Percentiles rank a stretch among this genome's conserved stretches.
phyloP scores from a whole-genome alignment of 148 eudicot genomes.

The Silene latifolia region DNA sequence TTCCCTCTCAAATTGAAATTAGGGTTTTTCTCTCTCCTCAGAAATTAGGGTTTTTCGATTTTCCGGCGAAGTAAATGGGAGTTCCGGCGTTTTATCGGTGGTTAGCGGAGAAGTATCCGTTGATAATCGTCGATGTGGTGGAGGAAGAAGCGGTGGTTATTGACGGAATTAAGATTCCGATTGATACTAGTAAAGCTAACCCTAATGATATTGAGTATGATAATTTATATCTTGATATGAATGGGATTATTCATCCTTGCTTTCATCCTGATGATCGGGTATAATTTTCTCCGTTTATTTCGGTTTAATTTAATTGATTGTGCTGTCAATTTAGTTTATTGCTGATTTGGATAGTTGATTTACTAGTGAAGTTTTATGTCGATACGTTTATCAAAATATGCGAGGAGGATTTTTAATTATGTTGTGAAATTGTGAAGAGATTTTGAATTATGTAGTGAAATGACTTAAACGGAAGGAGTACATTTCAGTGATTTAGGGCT shows the following conservation, averaged over 20 bases:
- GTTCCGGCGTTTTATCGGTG: constrained; percentile 95
- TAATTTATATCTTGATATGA: constrained; percentile 87
- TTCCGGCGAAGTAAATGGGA: constrained; percentile 42
- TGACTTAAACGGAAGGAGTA: too few species aligned
- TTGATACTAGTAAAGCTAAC: constrained; percentile 76
- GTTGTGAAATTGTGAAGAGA: too few species aligned
- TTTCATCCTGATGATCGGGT: constrained; percentile 95
- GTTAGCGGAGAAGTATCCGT: constrained; percentile 93
- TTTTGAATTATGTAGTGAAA: too few species aligned
- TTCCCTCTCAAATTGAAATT: constrained; percentile 1
- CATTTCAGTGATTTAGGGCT: too few species aligned
- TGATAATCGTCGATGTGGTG: constrained; percentile 68
- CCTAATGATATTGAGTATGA: constrained; percentile 79
- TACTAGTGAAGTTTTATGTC: too few species aligned
- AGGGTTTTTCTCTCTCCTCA: constrained; percentile 17
- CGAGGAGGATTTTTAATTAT: too few species aligned
- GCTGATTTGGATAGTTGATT: too few species aligned
- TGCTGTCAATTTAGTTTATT: background rate
- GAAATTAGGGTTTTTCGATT: background rate
- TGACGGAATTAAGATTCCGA: constrained; percentile 65
- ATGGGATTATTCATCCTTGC: constrained; percentile 87
- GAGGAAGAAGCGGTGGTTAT: constrained; percentile 75
- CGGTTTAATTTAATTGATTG: background rate
- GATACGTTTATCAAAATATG: too few species aligned
- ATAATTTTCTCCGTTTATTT: constrained; percentile 4